Conservation (phyloP, 23 red algal genomes). For the Gracilaria gracilis region DNA sequence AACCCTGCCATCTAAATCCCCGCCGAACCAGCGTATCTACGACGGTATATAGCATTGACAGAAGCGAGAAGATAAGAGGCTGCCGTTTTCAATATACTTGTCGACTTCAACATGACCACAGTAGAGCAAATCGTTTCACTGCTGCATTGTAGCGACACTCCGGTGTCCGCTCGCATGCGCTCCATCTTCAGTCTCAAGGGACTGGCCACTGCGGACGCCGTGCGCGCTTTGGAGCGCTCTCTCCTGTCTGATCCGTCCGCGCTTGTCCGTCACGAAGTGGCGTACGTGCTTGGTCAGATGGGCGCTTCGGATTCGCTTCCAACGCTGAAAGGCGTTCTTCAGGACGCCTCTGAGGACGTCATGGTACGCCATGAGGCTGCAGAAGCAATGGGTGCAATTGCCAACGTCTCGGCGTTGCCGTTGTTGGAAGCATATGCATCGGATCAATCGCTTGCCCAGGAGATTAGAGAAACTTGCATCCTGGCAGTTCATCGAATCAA, state of each 20-base stretch:
- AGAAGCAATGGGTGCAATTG: conserved; percentile 97
- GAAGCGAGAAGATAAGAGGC: no score
- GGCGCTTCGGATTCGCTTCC: conserved; percentile 26
- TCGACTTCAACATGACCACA: conserved; percentile 35
- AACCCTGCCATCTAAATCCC: no score
- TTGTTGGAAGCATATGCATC: conserved; percentile 39
- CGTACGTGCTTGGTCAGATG: conserved; percentile 98
- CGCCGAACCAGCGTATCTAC: no score
- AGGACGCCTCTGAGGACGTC: conserved; percentile 69
- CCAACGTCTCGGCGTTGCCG: not conserved
- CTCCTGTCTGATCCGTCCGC: conserved; percentile 77
- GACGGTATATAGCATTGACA: no score
- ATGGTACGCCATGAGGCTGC: conserved; percentile 98
- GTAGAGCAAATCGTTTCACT: conserved; percentile 18
- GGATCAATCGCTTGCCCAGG: conserved; percentile 46
- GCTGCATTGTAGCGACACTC: conserved; percentile 9
- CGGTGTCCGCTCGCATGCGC: conserved; percentile 85
- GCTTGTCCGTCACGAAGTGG: conserved; percentile 94
- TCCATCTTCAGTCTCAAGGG: conserved; percentile 91
- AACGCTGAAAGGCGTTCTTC: conserved; percentile 48
- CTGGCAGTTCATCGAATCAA: conserved; percentile 76
- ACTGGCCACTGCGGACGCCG: conserved; percentile 44
- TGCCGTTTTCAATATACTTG: no score
- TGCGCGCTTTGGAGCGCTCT: conserved; percentile 54
- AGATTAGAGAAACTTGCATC: conserved; percentile 89